A percentile compares a stretch with the other conserved stretches of the same genome.
phyloP scores from a whole-genome alignment of 202 grass and related monocot genomes.

The Carex arenaria region DNA sequence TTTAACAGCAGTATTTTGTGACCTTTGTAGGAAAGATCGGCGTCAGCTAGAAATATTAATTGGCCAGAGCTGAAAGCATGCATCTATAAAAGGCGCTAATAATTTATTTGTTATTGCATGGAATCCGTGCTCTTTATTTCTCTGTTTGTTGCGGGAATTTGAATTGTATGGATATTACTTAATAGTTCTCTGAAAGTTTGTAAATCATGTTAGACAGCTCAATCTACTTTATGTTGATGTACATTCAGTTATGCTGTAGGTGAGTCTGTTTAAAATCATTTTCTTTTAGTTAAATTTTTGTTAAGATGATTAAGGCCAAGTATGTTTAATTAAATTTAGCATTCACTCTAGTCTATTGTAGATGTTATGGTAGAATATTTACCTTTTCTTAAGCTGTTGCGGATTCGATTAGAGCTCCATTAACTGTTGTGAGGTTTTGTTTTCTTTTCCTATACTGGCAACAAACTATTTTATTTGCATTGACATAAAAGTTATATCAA shows the following conservation, averaged over 20 bases:
- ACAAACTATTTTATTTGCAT: neutral
- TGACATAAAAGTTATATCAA: neutral
- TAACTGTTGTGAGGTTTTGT: neutral
- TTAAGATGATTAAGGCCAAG: neutral
- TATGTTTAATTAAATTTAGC: neutral
- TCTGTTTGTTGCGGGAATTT: neutral
- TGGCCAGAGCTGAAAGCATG: slow-evolving; percentile 87
- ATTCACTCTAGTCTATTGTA: neutral
- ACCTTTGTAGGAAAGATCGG: slow-evolving; percentile 47
- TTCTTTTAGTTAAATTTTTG: neutral
- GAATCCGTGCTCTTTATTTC: neutral
- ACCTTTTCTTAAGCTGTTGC: neutral
- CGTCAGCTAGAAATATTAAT: slow-evolving; percentile 42
- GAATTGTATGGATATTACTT: neutral
- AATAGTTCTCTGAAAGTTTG: slow-evolving; percentile 6
- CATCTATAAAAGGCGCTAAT: slow-evolving; percentile 76
- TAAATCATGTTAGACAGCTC: neutral
- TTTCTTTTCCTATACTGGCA: no score
- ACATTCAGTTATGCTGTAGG: neutral
- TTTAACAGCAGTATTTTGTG: neutral
- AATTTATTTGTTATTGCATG: neutral
- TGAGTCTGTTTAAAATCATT: neutral
- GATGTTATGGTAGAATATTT: neutral
- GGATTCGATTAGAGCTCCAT: neutral
- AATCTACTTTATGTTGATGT: neutral